Evolutionary conservation across 1,139 yeast genomes (phyloP), one percentile per base, ranked within the genome.

Genomic region (Kurtzmaniella quercitrusa): DNA sequence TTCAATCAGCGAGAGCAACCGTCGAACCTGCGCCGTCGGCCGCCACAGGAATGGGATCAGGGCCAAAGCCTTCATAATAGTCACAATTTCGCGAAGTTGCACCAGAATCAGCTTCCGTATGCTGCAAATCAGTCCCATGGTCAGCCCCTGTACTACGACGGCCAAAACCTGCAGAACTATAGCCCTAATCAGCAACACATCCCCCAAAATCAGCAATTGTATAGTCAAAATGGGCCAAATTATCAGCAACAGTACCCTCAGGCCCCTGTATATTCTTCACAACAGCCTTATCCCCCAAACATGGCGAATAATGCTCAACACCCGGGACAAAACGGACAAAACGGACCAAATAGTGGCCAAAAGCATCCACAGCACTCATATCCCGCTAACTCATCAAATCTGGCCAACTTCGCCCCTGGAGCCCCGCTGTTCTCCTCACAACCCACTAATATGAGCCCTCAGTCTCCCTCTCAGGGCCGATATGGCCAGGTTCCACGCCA

Each of bases 371-470:
- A 37, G 19, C 29, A 19, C 17, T 34, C 40, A 37, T 12, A 23
- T 34, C 41, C 14, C 6, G n/a, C 31, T 7, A 27, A 27, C 12
- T n/a, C 31, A 44, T 36, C 15, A 39, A 41, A 14, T 42, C 46
- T 29, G 37, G 27, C 34, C 33, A 43, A 17, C 24, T 27, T 11
- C 12, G 14, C 10, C 10, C 14, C 14, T 41, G 17, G 34, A 36
- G 11, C 38, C 25, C 5, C 38, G 39, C 39, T 24, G 34, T 25
- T 24, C 46, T 38, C 33, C 37, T 38, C 9, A 31, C 43, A 15
- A 37, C 39, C n/a, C 44, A 39, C 15, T 46, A 43, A 31, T 45
- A 46, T 17, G 42, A 46, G 17, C 48, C 14, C 31, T 27, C 31
- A 27, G 10, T 7, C 31, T 27, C 31, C 31, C 12, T n/a, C 31